Evolutionary conservation across 2,329 filamentous ascomycete genomes (phyloP), one percentile per base, ranked within the genome.

Genomic region (Calonectria fujianensis): DNA sequence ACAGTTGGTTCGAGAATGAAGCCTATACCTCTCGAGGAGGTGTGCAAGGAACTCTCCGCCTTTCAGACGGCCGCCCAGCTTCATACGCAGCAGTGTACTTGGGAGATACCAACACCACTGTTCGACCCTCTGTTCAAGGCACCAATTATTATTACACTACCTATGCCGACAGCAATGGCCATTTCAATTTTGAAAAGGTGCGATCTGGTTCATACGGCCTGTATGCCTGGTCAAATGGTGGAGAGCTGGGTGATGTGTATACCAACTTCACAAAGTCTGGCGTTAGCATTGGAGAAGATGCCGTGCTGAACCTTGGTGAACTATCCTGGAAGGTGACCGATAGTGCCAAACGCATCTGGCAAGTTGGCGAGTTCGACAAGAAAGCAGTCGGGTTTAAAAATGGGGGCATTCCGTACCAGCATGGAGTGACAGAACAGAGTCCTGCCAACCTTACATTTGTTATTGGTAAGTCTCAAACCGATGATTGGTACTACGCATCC

Each of bases 401-500:
- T 5, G 57, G 57, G 2, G 57, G 57, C 10, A 41, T 63, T 18
- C 57, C 57, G 18, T 63, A 63, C 57, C 57, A 63, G 35, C 57
- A 63, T 18, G 57, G 57, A 24, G 57, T 63, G 16, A 41, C 57
- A 16, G 57, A 63, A 2, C 4, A 63, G 35, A 63, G 57, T 11
- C 57, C 57, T 63, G 57, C 35, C 24, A 63, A 63, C 20, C 27
- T 63, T 35, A 63, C 57, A 6, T 63, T 63, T 13, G 37, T 63
- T 7, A 29, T 63, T 13, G 57, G 35, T 2, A 20, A 41, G 16
- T 63, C 57, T 20, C 24, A 41, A 13, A 41, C 57, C 4, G 57
- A 63, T 10, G 57, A 63, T 39, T 63, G 57, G 57, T 63, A 63
- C 14, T 63, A 63, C 24, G 57, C 57, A 63, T 63, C 57, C 27